phyloP scores from a whole-genome alignment of 441 rosid species.

The Pelargonium australe region DNA sequence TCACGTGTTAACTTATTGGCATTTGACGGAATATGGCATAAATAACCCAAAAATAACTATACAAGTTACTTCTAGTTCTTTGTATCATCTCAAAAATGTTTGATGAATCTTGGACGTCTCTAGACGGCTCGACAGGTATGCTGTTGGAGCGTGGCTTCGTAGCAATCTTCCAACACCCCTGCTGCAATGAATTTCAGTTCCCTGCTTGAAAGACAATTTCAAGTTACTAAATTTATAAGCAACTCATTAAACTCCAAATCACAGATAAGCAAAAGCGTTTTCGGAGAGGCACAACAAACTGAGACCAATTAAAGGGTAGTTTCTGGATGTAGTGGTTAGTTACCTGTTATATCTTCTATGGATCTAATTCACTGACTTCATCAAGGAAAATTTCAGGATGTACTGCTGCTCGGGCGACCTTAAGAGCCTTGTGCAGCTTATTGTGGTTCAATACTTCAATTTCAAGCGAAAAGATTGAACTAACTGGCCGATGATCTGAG shows the following conservation, averaged over 20 bases:
- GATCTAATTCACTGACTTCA: slow-evolving; percentile 23
- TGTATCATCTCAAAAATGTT: slow-evolving; percentile 8
- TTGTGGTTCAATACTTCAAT: slow-evolving; percentile 83
- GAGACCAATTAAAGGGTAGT: background rate
- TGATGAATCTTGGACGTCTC: slow-evolving; percentile 10
- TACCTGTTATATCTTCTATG: slow-evolving; percentile 19
- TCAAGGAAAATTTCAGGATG: slow-evolving; percentile 55
- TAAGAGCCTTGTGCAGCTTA: slow-evolving; percentile 73
- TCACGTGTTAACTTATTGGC: slow-evolving; percentile 3
- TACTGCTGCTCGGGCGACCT: slow-evolving; percentile 56
- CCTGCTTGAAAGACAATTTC: slow-evolving; percentile 22
- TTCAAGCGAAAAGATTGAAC: slow-evolving; percentile 58
- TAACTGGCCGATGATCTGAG: slow-evolving; percentile 94
- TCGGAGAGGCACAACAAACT: background rate
- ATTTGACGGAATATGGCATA: background rate
- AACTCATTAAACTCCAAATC: background rate
- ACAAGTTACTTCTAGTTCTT: slow-evolving; percentile 7
- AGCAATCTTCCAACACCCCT: slow-evolving; percentile 5
- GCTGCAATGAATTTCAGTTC: slow-evolving; percentile 3
- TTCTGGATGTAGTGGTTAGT: background rate
- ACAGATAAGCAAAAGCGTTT: background rate
- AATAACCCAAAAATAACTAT: slow-evolving; percentile 1
- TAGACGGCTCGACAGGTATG: slow-evolving; percentile 6
- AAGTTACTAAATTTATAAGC: background rate
- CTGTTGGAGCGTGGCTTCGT: slow-evolving; percentile 3